Evolutionary conservation across 257 asterid species (phyloP), one percentile per base, ranked within the genome.

Genomic region (Capsicum chinense): DNA sequence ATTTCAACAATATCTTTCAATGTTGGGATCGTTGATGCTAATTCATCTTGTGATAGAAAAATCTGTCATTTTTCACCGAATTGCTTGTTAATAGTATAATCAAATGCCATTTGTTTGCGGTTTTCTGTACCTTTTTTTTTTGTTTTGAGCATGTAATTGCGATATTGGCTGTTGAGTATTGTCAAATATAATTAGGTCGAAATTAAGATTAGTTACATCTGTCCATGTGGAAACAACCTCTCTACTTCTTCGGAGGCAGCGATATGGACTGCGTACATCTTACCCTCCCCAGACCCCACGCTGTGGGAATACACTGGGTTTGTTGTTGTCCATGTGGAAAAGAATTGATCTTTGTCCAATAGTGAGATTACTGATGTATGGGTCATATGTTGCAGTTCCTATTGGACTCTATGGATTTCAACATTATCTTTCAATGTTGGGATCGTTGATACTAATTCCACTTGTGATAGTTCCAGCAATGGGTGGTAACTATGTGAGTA

Each of bases 401-500:
- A 92, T 97, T 68, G 97, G 99, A 85, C 86, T 97, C 76, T 97
- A 95, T 85, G 99, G 99, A 83, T 85, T 97, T 86, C 99, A 97
- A 63, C 99, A 97, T 89, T 95, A 90, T 79, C 97, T 97, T 83
- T 97, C 99, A 12, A 91, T 97, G 58, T 83, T 97, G 97, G 99
- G 98, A 68, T 97, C 99, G 26, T 82, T 97, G 95, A 91, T 97
- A 80, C 92, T 97, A 48, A 92, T 95, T 88, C 99, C 99, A 16
- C 97, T 97, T 26, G 99, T 97, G 87, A 90, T 95, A 56, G 98
- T 97, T 90, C 99, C 99, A n/a, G 97, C 99, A 85, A 97, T 94
- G 99, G 99, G 99, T 57, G 99, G 99, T 89, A 91, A 91, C 90
- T 83, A 95, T 88, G 99, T 97, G 94, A 95, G 99, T 91, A 79